Conservation (phyloP, 371 early-diverging fungal genomes). For the Smittium culicis region DNA sequence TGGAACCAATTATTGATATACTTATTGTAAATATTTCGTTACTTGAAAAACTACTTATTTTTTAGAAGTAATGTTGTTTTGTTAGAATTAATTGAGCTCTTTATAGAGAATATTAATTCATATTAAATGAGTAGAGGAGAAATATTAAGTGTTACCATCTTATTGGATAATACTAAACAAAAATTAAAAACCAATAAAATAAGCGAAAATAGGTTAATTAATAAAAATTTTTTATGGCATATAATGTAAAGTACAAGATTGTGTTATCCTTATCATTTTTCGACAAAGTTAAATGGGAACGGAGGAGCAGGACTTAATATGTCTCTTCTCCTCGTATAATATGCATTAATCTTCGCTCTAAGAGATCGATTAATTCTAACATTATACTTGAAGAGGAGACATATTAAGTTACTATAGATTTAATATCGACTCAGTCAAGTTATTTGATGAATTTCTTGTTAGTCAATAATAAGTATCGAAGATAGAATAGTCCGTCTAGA, state of each 20-base stretch:
- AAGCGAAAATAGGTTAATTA: not conserved
- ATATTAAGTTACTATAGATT: constrained; percentile 4
- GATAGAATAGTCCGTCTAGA: not conserved
- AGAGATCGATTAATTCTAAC: not conserved
- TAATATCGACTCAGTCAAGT: constrained; percentile 4
- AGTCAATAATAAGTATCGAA: constrained; percentile 4
- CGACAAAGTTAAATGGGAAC: not conserved
- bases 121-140: not conserved
- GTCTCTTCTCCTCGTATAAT: not conserved
- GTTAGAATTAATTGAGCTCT: not conserved
- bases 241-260: not conserved
- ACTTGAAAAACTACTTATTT: no score
- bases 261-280: not conserved
- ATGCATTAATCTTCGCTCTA: not conserved
- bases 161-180: not conserved
- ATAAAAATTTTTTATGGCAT: not conserved
- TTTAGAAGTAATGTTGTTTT: no score
- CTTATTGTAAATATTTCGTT: no score
- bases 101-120: not conserved
- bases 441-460: not conserved
- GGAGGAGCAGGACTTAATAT: not conserved
- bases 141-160: not conserved
- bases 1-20: no score
- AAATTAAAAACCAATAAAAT: not conserved
- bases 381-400: not conserved